These are phyloP conservation scores for Fraxinus quadrangulata DNA, from an alignment of 257 asterid species.

Conservation along the genomic window DNA sequence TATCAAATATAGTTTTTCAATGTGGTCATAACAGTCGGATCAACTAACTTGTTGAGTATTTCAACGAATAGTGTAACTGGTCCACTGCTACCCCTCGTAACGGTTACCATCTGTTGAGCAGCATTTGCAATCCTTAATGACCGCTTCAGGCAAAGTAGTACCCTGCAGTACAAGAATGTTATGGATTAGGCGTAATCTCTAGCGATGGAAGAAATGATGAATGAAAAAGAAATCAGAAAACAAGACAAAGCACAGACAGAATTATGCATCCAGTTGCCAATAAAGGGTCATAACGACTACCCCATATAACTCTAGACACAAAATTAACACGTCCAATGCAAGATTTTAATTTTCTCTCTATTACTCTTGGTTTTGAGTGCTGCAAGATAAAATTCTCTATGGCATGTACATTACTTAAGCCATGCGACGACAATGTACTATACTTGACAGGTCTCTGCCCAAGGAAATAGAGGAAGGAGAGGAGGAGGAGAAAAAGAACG, in stretches of 20 bases:
- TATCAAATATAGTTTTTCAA: neutral
- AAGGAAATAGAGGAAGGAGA: no score
- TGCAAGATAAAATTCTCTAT: no score
- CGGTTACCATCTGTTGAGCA: slow-evolving; percentile 96
- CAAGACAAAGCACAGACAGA: neutral
- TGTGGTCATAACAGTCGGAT: slow-evolving; percentile 14
- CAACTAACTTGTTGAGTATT: slow-evolving; percentile 91
- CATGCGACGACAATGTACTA: no score
- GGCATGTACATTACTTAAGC: no score
- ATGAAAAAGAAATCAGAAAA: neutral
- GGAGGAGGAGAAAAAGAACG: no score
- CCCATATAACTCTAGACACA: neutral
- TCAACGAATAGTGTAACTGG: slow-evolving; percentile 96
- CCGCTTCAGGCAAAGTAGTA: slow-evolving; percentile 91
- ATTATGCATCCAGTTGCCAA: neutral
- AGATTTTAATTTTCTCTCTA: no score
- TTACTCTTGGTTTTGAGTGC: no score
- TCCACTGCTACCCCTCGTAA: slow-evolving; percentile 94
- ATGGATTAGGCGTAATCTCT: neutral
- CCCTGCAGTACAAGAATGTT: slow-evolving; percentile 50
- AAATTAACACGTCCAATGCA: no score
- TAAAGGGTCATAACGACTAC: neutral
- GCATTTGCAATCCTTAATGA: slow-evolving; percentile 97
- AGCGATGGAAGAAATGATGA: neutral
- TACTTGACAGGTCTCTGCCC: no score